A percentile compares a stretch with the other conserved stretches of the same genome.
phyloP scores from a whole-genome alignment of 2,329 filamentous ascomycete species.

The Thielaviopsis musarum region DNA sequence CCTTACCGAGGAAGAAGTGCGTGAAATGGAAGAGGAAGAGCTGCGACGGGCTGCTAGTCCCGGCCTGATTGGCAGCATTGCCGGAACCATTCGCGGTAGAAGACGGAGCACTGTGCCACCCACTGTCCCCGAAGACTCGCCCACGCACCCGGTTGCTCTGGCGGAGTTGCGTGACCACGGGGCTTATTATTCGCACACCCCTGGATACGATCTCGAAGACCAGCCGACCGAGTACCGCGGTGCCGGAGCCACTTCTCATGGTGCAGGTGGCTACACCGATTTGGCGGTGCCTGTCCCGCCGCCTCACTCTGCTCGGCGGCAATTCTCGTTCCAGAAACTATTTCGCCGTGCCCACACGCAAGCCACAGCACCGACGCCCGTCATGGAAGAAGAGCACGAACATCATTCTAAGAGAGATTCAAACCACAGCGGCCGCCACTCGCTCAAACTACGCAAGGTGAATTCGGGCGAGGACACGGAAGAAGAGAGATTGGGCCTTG shows the following conservation, averaged over 20 bases:
- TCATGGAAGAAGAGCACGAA: constrained; percentile 13
- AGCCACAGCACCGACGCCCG: constrained; percentile 28
- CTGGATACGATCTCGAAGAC: constrained; percentile 30
- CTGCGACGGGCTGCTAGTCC: constrained; percentile 19
- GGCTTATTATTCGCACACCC: constrained; percentile 23
- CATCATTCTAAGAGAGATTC: background rate
- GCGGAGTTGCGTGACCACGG: constrained; percentile 29
- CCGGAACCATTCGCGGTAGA: constrained; percentile 33
- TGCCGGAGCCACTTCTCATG: constrained; percentile 23
- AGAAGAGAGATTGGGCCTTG: constrained; percentile 67
- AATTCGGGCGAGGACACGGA: constrained; percentile 43
- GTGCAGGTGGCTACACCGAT: constrained; percentile 20
- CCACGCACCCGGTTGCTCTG: constrained; percentile 43
- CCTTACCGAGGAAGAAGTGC: constrained; percentile 47
- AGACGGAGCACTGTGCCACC: constrained; percentile 19
- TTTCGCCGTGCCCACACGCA: constrained; percentile 31
- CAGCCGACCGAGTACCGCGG: constrained; percentile 30
- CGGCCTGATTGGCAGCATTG: constrained; percentile 35
- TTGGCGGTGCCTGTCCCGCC: constrained; percentile 40
- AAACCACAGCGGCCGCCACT: constrained; percentile 2
- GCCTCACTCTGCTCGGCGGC: constrained; percentile 46
- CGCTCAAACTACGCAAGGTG: constrained; percentile 11
- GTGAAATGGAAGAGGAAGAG: constrained; percentile 28
- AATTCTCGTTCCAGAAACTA: constrained; percentile 86
- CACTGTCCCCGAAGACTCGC: constrained; percentile 27